phyloP scores from a whole-genome alignment of 2,329 filamentous ascomycete species.

The Nectriaceae sp. region DNA sequence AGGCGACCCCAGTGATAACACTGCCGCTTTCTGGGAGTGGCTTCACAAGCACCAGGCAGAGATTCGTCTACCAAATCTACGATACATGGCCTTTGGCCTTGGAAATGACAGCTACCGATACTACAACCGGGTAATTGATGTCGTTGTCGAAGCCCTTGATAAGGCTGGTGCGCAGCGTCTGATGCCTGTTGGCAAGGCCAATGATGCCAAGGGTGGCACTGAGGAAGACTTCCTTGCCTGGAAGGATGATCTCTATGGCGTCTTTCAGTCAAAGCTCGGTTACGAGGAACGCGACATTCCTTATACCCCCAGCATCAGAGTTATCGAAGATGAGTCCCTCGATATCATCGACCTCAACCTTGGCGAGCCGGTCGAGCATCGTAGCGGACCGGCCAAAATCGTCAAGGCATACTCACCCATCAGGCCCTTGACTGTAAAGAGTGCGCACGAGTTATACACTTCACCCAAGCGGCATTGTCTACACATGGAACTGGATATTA shows the following conservation, averaged over 20 bases:
- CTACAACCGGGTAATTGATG: constrained; percentile 38
- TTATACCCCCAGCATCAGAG: constrained; percentile 20
- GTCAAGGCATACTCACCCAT: constrained; percentile 24
- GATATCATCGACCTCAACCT: constrained; percentile 24
- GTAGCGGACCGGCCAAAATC: constrained; percentile 19
- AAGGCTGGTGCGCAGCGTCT: constrained; percentile 30
- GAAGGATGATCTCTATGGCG: constrained; percentile 32
- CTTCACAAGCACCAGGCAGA: constrained; percentile 18
- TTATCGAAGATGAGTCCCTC: constrained; percentile 25
- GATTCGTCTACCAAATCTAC: constrained; percentile 22
- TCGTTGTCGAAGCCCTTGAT: constrained; percentile 25
- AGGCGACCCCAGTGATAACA: constrained; percentile 43
- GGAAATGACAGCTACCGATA: constrained; percentile 42
- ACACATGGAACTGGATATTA: constrained; percentile 40
- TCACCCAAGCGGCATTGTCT: constrained; percentile 31
- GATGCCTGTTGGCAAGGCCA: constrained; percentile 30
- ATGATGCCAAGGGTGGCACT: constrained; percentile 34
- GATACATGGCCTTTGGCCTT: constrained; percentile 39
- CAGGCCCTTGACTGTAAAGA: constrained; percentile 13
- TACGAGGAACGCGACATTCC: constrained; percentile 23
- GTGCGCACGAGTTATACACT: constrained; percentile 19
- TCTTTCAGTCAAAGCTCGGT: constrained; percentile 19
- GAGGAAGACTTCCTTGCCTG: constrained; percentile 40
- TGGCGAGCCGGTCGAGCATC: constrained; percentile 21
- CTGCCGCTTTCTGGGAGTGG: constrained; percentile 32